A percentile compares a stretch with the other conserved stretches of the same genome.
Conservation (phyloP, 1,284 basidiomycete genomes). For the Quambalaria eucalypti region DNA sequence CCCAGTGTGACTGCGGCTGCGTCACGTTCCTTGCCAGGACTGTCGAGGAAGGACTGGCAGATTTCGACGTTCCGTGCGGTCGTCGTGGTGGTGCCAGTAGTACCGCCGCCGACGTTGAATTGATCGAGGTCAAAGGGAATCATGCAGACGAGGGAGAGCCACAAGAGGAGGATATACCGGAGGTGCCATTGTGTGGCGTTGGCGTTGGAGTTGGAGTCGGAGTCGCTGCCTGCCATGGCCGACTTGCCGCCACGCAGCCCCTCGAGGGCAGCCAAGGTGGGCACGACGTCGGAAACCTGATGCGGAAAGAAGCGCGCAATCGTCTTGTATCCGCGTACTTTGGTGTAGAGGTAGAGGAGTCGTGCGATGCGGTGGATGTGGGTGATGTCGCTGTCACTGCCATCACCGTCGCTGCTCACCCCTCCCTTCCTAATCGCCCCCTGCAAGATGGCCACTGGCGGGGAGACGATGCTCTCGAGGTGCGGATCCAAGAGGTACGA, state of each 20-base stretch:
- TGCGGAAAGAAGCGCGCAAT: constrained; percentile 87
- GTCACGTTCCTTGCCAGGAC: constrained; percentile 71
- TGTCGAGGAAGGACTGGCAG: constrained; percentile 58
- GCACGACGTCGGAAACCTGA: constrained; percentile 68
- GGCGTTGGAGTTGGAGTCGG: too few relatives aligned
- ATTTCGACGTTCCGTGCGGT: constrained; percentile 56
- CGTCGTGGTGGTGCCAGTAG: constrained; percentile 54
- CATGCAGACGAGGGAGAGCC: constrained; percentile 87
- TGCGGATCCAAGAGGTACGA: constrained; percentile 90
- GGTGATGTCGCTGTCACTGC: not conserved
- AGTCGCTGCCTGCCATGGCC: constrained; percentile 25
- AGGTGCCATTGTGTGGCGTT: constrained; percentile 58
- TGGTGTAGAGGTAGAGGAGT: constrained; percentile 74
- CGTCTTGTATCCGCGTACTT: constrained; percentile 82
- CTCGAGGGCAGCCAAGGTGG: constrained; percentile 62
- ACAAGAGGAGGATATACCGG: constrained; percentile 74
- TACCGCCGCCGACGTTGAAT: too few relatives aligned
- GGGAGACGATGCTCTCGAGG: constrained; percentile 70
- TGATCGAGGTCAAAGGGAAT: constrained; percentile 84
- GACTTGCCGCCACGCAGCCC: too few relatives aligned
- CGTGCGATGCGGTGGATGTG: constrained; percentile 52
- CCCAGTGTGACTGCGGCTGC: constrained; percentile 65
- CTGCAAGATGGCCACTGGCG: constrained; percentile 55
- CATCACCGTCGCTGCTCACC: not conserved
- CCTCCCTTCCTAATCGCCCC: constrained; percentile 11